These are phyloP conservation scores for Ganoderma lucidum DNA, from an alignment of 1,284 basidiomycete genomes.

Conservation along the genomic window DNA sequence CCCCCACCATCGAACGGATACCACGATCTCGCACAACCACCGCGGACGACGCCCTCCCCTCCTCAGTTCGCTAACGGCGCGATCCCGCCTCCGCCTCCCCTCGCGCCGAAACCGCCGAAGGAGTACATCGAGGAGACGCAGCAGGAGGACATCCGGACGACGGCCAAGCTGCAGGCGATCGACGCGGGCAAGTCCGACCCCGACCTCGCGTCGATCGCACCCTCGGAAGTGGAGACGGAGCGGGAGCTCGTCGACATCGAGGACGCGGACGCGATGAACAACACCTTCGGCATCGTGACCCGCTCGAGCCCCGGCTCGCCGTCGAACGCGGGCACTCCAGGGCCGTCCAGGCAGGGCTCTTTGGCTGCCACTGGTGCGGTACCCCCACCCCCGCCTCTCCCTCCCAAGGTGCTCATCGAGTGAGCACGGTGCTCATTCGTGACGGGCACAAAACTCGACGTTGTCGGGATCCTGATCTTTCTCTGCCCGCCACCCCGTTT, in stretches of 20 bases:
- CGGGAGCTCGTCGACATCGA: slow-evolving; percentile 13
- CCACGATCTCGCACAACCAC: slow-evolving; percentile 12
- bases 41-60: slow-evolving; percentile 14
- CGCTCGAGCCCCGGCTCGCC: neutral
- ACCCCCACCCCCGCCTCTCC: slow-evolving; percentile 42
- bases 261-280: slow-evolving; percentile 15
- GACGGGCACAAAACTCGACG: slow-evolving; percentile 4
- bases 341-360: slow-evolving; percentile 10
- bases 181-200: slow-evolving; percentile 33
- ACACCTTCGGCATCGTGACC: slow-evolving; percentile 24
- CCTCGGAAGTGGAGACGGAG: slow-evolving; percentile 11
- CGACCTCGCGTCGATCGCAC: slow-evolving; percentile 21
- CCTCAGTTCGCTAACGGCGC: slow-evolving; percentile 27
- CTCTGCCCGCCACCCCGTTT: neutral
- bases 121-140: slow-evolving; percentile 82
- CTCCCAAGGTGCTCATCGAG: slow-evolving; percentile 36
- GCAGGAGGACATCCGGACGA: slow-evolving; percentile 65
- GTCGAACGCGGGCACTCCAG: neutral
- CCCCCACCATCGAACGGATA: slow-evolving; percentile 32
- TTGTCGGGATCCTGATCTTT: neutral
- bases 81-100: slow-evolving; percentile 61
- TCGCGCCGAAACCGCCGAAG: slow-evolving; percentile 74
- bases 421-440: neutral
- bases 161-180: slow-evolving; percentile 41
- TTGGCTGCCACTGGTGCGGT: slow-evolving; percentile 26